Conservation (phyloP, 495 filamentous ascomycete genomes). For the Penicillium waksmanii region DNA sequence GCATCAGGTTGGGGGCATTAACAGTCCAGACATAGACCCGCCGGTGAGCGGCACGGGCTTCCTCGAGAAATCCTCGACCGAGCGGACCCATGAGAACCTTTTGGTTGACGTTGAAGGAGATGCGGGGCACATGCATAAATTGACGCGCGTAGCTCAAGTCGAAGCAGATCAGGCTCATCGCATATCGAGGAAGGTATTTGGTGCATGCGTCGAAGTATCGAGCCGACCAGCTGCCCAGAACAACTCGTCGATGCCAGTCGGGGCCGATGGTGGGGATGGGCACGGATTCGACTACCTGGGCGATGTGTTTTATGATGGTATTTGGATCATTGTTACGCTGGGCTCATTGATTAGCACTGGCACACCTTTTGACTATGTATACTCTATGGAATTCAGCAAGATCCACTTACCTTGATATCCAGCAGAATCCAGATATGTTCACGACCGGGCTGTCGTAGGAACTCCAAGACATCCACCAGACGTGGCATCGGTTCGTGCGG, state of each 20-base stretch:
- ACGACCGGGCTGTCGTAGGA: slow-evolving; percentile 60
- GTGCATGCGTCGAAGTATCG: slow-evolving; percentile 63
- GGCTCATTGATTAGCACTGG: background rate
- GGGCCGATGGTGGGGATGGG: slow-evolving; percentile 35
- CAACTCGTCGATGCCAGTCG: slow-evolving; percentile 71
- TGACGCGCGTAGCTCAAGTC: slow-evolving; percentile 68
- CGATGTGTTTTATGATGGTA: slow-evolving; percentile 67
- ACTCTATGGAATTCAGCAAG: too few species aligned
- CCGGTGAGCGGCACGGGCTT: slow-evolving; percentile 56
- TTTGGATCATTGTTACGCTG: slow-evolving; percentile 70
- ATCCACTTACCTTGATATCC: slow-evolving; percentile 74
- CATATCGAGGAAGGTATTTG: slow-evolving; percentile 67
- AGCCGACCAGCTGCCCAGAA: slow-evolving; percentile 80
- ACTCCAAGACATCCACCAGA: slow-evolving; percentile 74
- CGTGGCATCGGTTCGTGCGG: slow-evolving; percentile 75
- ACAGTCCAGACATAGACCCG: slow-evolving; percentile 83
- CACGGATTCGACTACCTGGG: slow-evolving; percentile 60
- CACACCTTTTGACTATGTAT: too few species aligned
- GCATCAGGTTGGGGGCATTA: slow-evolving; percentile 73
- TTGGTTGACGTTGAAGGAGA: slow-evolving; percentile 77
- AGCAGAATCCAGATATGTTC: slow-evolving; percentile 79
- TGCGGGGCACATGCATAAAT: slow-evolving; percentile 61
- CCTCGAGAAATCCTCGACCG: slow-evolving; percentile 65
- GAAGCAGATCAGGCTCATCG: slow-evolving; percentile 73
- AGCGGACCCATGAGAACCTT: slow-evolving; percentile 64